Percentiles rank a stretch among this genome's conserved stretches.
These are phyloP conservation scores for Solanum hybrid DNA, from an alignment of 305 asterid species.

Conservation along the genomic window DNA sequence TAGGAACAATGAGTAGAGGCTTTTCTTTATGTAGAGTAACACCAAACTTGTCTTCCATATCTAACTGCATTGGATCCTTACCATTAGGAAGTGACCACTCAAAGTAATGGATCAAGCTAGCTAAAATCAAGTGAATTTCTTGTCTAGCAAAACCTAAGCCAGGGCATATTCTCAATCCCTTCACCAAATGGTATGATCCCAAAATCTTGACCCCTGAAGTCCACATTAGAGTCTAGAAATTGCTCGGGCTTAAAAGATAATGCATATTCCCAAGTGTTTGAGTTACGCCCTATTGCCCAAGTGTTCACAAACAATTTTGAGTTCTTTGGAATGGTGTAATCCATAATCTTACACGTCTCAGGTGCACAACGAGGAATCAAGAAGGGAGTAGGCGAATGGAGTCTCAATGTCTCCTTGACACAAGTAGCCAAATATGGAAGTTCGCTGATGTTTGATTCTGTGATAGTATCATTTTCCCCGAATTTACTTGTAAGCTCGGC, in stretches of 20 bases:
- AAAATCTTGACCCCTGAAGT: constrained; percentile 11
- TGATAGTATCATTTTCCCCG: not conserved
- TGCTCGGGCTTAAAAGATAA: constrained; percentile 13
- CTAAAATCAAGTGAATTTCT: not conserved
- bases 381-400: no score
- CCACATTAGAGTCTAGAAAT: constrained; percentile 13
- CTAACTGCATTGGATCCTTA: not conserved
- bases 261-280: no score
- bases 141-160: constrained; percentile 3
- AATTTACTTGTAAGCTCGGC: constrained; percentile 4
- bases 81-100: not conserved
- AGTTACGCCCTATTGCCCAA: no score
- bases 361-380: no score
- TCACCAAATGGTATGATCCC: constrained; percentile 19
- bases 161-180: constrained; percentile 31
- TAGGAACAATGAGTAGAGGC: not conserved
- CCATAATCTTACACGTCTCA: no score
- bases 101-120: not conserved
- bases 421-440: no score
- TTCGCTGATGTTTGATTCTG: not conserved
- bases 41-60: not conserved
- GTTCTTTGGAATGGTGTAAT: no score
- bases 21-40: not conserved
- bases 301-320: no score
- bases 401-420: no score